Evolutionary conservation across 495 filamentous ascomycete species (phyloP).

Genomic region (Sporormia fimetaria): DNA sequence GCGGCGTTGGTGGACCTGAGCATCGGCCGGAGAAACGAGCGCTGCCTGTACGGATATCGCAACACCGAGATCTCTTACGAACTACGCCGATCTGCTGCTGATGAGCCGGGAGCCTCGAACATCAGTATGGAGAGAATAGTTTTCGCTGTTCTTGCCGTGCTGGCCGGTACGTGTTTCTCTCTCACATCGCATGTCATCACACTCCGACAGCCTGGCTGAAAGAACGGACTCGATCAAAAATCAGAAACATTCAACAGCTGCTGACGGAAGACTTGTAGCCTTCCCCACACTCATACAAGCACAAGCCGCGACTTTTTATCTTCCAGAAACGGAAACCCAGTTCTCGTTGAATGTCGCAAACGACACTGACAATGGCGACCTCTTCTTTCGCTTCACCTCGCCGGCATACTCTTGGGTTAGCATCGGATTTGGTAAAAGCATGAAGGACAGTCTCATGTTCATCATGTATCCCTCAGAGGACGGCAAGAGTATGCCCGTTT

Average conservation of each 20-base stretch:
- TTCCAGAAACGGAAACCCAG: conserved; percentile 18
- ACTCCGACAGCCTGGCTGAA: no score
- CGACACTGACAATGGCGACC: conserved; percentile 10
- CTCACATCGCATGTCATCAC: no score
- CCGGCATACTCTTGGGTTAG: conserved; percentile 25
- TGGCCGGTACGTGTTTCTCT: conserved; percentile 1
- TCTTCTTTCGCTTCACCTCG: conserved; percentile 19
- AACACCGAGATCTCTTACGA: no score
- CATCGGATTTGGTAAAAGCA: conserved; percentile 19
- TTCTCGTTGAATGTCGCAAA: conserved; percentile 23
- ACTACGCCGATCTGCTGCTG: no score
- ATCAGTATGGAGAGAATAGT: background rate
- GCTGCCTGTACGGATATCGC: no score
- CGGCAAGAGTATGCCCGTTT: conserved; percentile 15
- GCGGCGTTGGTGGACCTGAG: background rate
- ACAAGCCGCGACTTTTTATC: conserved; percentile 19
- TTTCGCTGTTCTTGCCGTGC: conserved; percentile 4
- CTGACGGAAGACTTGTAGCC: conserved; percentile 4
- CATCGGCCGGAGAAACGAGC: no score
- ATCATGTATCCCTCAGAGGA: conserved; percentile 21
- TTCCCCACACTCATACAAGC: conserved; percentile 5
- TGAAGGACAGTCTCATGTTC: conserved; percentile 21
- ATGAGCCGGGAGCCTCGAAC: background rate
- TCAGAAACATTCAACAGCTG: no score
- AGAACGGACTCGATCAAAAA: no score